Conservation (phyloP, 768 basidiomycete genomes). For the Collybiopsis luxurians region DNA sequence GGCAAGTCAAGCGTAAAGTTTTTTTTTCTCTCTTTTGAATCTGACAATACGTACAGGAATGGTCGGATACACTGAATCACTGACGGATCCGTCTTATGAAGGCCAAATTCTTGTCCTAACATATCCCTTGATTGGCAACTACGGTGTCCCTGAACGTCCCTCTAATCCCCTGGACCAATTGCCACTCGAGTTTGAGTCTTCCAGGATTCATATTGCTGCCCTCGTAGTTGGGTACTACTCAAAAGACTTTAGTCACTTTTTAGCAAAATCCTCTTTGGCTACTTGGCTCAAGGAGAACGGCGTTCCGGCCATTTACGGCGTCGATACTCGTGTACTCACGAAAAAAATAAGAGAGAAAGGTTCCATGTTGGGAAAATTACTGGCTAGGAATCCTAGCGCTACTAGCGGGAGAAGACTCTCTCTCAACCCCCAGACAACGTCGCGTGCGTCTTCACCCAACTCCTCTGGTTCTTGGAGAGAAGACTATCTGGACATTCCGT, state of each 20-base stretch:
- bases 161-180: constrained; percentile 46
- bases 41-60: constrained; percentile 63
- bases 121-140: constrained; percentile 96
- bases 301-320: constrained; percentile 91
- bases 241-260: constrained; percentile 90
- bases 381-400: constrained; percentile 57
- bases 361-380: constrained; percentile 83
- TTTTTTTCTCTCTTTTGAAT: constrained; percentile 4
- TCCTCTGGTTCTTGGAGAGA: constrained; percentile 69
- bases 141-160: constrained; percentile 85
- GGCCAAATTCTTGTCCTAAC: constrained; percentile 97
- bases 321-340: constrained; percentile 95
- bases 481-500: constrained; percentile 79
- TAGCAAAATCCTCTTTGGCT: constrained; percentile 84
- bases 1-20: constrained; percentile 49
- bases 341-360: constrained; percentile 96
- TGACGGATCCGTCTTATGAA: constrained; percentile 98
- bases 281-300: constrained; percentile 94
- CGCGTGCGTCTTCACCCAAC: constrained; percentile 53
- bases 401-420: constrained; percentile 36
- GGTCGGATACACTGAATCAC: constrained; percentile 98
- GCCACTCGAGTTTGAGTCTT: constrained; percentile 87
- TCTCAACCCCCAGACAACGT: constrained; percentile 31
- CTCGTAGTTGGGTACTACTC: constrained; percentile 94
- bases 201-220: constrained; percentile 89